Evolutionary conservation across 1,284 basidiomycete genomes (phyloP), one percentile per base, ranked within the genome.

Genomic region (Ustilago loliicola): DNA sequence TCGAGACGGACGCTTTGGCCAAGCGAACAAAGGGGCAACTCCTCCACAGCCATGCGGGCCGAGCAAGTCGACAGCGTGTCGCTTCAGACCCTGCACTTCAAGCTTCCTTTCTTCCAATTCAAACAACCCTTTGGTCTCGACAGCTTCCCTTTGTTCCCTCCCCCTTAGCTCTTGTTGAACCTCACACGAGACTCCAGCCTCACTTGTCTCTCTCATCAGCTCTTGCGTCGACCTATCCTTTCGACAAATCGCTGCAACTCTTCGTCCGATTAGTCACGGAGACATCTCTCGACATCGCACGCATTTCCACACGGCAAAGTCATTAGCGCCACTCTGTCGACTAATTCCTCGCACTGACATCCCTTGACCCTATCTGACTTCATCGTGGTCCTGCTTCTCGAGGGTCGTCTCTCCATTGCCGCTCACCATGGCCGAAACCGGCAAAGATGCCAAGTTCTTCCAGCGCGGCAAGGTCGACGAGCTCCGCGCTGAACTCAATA

Each of bases 391-490:
- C 27, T 13, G 3, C 53, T 38, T 5, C 53, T 15, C 23, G 5
- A 32, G 32, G 10, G 34, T 23, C 29, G 19, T 1, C 32, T 15
- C 42, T 21, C 15, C 23, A 45, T 8, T 19, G 17, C 25, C 34
- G 53, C 59, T 48, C 68, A 55, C 1, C 61, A 83, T 84, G 82
- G 76, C 80, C 21, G 81, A 83, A 8, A 74, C 75, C 3, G 79
- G 79, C 53, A 79, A 80, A 36, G 84, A 86, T 72, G 85, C 84
- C 54, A 85, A 85, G 67, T 81, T 84, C 62, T 87, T 87, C 68
- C 81, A 83, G 72, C 72, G 84, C 34, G 73, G 83, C 64, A 85
- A 82, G 59, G 84, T 82, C 27, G 80, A 83, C 27, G 86, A 87
- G 77, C 73, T 87, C 2, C 76, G 82, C 19, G 61, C 77, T 42